A percentile compares a stretch with the other conserved stretches of the same genome.
These are phyloP conservation scores for Phytopythium helicoides DNA, from an alignment of 352 stramenopile genomes.

Conservation along the genomic window DNA sequence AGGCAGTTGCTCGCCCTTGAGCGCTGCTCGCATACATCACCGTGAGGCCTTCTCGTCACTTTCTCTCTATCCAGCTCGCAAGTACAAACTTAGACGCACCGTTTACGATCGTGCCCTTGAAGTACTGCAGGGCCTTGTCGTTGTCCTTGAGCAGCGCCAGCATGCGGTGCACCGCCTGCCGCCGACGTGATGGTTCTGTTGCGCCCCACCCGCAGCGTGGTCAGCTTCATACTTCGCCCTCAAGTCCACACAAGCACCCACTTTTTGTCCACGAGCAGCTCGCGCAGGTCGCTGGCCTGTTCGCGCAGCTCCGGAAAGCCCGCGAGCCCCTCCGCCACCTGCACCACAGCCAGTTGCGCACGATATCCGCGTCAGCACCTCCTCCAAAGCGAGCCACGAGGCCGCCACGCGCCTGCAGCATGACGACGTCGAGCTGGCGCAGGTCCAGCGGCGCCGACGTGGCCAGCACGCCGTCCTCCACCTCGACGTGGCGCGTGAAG, in stretches of 20 bases:
- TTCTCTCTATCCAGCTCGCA: not conserved
- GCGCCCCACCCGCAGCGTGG: not conserved
- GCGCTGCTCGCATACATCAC: slow-evolving; percentile 20
- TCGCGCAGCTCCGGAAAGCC: slow-evolving; percentile 32
- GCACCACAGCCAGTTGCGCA: not conserved
- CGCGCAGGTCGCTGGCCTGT: slow-evolving; percentile 42
- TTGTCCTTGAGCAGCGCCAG: slow-evolving; percentile 47
- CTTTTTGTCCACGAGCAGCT: slow-evolving; percentile 51
- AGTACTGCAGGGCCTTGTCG: slow-evolving; percentile 45
- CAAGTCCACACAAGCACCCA: slow-evolving; percentile 13
- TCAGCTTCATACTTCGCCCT: not conserved
- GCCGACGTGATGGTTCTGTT: slow-evolving; percentile 43
- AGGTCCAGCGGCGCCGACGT: slow-evolving; percentile 56
- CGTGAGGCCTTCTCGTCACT: slow-evolving; percentile 1
- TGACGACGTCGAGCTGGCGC: slow-evolving; percentile 39
- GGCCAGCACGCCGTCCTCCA: slow-evolving; percentile 63
- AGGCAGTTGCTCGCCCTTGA: slow-evolving; percentile 36
- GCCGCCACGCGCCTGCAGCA: slow-evolving; percentile 31
- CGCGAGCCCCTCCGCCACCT: slow-evolving; percentile 48
- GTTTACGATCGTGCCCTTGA: slow-evolving; percentile 58
- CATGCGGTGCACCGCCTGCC: slow-evolving; percentile 36
- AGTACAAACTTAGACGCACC: slow-evolving; percentile 19
- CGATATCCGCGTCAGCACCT: not conserved
- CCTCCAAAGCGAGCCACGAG: too few relatives aligned
- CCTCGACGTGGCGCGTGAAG: slow-evolving; percentile 63